Conservation (phyloP, 1,284 basidiomycete genomes). For the Ceratobasidium sp. region DNA sequence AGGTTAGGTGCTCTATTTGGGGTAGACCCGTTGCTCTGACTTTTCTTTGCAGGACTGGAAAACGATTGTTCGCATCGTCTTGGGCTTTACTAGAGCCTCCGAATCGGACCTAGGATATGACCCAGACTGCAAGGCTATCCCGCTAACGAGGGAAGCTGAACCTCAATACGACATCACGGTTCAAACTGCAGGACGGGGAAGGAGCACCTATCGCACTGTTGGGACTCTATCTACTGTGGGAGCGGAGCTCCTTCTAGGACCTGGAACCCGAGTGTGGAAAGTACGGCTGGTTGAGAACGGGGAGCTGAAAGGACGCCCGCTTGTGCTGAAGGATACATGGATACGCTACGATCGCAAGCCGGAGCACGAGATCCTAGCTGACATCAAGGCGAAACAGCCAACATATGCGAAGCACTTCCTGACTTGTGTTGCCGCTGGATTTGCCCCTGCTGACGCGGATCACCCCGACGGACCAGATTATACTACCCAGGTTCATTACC, state of each 20-base stretch:
- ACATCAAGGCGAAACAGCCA: not conserved
- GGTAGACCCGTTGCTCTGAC: not conserved
- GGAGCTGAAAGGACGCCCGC: not conserved
- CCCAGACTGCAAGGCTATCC: not conserved
- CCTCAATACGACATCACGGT: not conserved
- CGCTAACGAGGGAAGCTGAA: too few species aligned
- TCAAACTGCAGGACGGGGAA: not conserved
- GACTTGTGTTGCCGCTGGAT: not conserved
- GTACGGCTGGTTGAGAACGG: slow-evolving; percentile 7
- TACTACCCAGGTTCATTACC: not conserved
- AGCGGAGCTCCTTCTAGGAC: not conserved
- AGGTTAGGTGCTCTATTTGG: too few species aligned
- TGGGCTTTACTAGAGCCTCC: not conserved
- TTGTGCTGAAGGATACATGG: slow-evolving; percentile 24
- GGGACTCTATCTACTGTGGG: not conserved
- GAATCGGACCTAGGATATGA: slow-evolving; percentile 13
- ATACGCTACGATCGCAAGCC: not conserved
- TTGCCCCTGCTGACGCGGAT: not conserved
- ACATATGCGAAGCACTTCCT: not conserved
- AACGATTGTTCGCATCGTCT: not conserved
- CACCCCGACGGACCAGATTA: not conserved
- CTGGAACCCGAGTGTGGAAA: slow-evolving; percentile 26
- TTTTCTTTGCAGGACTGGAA: slow-evolving; percentile 16
- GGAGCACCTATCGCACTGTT: slow-evolving; percentile 8
- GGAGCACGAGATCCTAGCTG: not conserved